These are phyloP conservation scores for Albophoma yamanashiensis DNA, from an alignment of 2,329 filamentous ascomycete genomes.

Conservation along the genomic window DNA sequence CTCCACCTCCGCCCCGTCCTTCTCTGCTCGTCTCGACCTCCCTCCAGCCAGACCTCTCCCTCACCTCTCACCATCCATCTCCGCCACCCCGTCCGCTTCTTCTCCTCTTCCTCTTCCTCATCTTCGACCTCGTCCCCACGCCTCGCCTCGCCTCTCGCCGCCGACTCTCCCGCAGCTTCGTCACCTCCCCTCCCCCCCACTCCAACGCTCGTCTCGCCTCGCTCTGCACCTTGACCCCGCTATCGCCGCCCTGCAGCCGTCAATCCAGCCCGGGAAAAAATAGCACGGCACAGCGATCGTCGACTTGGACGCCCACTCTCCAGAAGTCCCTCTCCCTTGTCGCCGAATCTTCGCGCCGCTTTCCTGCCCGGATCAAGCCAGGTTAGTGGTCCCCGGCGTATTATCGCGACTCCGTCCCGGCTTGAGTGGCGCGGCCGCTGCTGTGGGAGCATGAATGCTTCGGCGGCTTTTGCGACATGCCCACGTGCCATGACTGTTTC, in stretches of 20 bases:
- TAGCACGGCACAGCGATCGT: background rate
- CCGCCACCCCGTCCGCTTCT: slow-evolving; percentile 9
- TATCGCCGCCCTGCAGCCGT: slow-evolving; percentile 8
- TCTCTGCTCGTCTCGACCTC: slow-evolving; percentile 1
- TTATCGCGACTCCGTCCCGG: background rate
- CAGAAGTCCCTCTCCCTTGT: background rate
- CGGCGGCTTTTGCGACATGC: background rate
- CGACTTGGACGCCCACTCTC: slow-evolving; percentile 5
- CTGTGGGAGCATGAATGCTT: background rate
- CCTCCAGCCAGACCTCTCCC: slow-evolving; percentile 10
- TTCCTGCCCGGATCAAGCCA: background rate
- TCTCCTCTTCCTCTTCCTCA: slow-evolving; percentile 9
- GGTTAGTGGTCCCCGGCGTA: background rate
- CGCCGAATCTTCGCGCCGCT: background rate
- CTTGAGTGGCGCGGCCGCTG: background rate
- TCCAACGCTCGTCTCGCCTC: slow-evolving; percentile 6
- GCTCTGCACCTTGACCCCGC: slow-evolving; percentile 11
- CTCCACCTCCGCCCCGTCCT: slow-evolving; percentile 15
- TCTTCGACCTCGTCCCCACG: slow-evolving; percentile 4
- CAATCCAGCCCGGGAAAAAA: background rate
- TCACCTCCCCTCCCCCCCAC: slow-evolving; percentile 1
- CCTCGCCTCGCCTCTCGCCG: slow-evolving; percentile 7
- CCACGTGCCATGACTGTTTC: background rate
- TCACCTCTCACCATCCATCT: slow-evolving; percentile 10
- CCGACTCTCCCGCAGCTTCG: slow-evolving; percentile 2